Percentiles rank a stretch among this genome's conserved stretches.
Conservation (phyloP, 805 yeast genomes). For the Yamadazyma kitorensis region DNA sequence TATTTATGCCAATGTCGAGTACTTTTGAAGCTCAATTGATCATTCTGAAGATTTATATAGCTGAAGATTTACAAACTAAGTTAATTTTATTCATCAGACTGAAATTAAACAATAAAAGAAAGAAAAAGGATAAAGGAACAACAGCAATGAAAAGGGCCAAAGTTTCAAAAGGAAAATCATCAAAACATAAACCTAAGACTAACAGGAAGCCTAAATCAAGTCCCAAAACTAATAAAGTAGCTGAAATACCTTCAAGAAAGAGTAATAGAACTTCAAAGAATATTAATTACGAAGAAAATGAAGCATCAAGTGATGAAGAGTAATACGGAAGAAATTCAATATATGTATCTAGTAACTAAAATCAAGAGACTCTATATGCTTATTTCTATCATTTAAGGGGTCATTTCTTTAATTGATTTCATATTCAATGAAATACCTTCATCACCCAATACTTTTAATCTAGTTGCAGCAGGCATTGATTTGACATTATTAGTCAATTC, state of each 20-base stretch:
- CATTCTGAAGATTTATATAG: constrained; percentile 54
- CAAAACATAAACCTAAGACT: too few relatives aligned
- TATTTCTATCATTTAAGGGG: neutral
- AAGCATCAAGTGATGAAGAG: constrained; percentile 12
- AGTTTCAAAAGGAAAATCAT: neutral
- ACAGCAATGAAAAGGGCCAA: constrained; percentile 1
- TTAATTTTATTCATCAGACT: constrained; percentile 29
- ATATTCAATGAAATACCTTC: constrained; percentile 62
- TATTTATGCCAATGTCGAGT: constrained; percentile 61
- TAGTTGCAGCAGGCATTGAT: constrained; percentile 72
- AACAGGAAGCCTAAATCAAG: constrained; percentile 5
- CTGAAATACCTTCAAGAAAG: constrained; percentile 36
- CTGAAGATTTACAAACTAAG: constrained; percentile 42
- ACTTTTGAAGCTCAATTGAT: constrained; percentile 55
- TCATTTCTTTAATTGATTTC: constrained; percentile 44
- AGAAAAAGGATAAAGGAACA: too few relatives aligned
- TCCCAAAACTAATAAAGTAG: constrained; percentile 5
- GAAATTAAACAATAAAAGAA: too few relatives aligned
- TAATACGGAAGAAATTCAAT: neutral
- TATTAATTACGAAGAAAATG: constrained; percentile 34
- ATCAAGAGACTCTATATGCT: too few relatives aligned
- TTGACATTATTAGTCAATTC: constrained; percentile 15
- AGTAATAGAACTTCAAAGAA: constrained; percentile 36
- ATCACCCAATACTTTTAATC: constrained; percentile 74
- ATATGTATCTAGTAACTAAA: neutral